Percentiles rank a stretch among this genome's conserved stretches.
Conservation (phyloP, 768 basidiomycete genomes). For the Kwoniella mangroviensis region DNA sequence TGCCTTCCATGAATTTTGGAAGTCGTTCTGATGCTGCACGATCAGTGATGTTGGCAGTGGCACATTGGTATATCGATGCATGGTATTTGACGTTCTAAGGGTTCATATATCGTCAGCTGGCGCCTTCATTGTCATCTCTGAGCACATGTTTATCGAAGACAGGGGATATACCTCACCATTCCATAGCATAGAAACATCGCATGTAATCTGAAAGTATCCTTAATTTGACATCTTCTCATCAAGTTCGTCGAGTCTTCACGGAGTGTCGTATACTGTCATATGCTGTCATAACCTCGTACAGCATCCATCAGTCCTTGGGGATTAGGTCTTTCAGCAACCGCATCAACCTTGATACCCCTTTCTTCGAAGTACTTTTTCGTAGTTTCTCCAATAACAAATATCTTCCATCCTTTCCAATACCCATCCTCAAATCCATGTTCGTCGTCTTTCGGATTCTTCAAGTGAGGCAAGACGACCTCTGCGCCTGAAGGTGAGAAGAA, state of each 20-base stretch:
- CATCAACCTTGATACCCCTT: conserved; percentile 15
- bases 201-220: not conserved
- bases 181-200: too few species aligned
- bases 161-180: not conserved
- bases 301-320: conserved; percentile 13
- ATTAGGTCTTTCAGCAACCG: conserved; percentile 21
- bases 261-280: not conserved
- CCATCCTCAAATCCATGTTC: not conserved
- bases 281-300: not conserved
- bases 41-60: not conserved
- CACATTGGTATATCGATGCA: not conserved
- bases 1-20: too few species aligned
- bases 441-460: not conserved
- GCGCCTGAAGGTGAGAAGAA: conserved; percentile 24
- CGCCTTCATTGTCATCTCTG: too few species aligned
- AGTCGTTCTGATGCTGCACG: too few species aligned
- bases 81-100: not conserved
- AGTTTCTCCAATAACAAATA: conserved; percentile 24
- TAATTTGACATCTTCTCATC: not conserved
- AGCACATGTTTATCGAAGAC: not conserved
- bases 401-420: conserved; percentile 19
- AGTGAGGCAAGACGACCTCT: conserved; percentile 8
- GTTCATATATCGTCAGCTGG: not conserved
- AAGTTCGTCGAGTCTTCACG: not conserved
- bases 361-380: conserved; percentile 21